phyloP scores from a whole-genome alignment of 164 flowering plant species.

The Litsea cubeba region DNA sequence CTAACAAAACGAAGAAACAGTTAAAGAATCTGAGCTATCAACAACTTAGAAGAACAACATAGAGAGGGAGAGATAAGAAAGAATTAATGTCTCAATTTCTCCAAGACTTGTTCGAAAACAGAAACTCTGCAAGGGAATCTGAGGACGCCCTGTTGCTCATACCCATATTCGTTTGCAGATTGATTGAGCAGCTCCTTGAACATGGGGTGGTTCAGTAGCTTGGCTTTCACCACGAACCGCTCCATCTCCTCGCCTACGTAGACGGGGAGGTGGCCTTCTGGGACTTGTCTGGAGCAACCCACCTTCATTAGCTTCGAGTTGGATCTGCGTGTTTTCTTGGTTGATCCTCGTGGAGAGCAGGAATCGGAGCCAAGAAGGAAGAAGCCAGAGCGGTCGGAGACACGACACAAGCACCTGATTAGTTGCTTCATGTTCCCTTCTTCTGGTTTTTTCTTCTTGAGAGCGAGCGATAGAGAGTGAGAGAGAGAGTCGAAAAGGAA shows the following conservation, averaged over 20 bases:
- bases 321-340: conserved; percentile 1
- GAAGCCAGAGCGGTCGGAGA: conserved; percentile 60
- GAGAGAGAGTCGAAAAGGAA: background rate
- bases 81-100: conserved; percentile 34
- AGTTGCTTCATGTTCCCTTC: conserved; percentile 28
- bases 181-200: conserved; percentile 50
- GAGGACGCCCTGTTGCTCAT: conserved; percentile 84
- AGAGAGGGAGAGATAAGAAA: too few relatives aligned
- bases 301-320: background rate
- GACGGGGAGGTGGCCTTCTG: conserved; percentile 80
- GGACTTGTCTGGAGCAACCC: conserved; percentile 30
- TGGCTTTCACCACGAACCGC: conserved; percentile 61
- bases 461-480: too few relatives aligned
- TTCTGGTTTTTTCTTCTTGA: background rate
- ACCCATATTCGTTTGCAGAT: conserved; percentile 92
- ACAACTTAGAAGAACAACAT: too few relatives aligned
- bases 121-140: conserved; percentile 72
- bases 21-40: too few relatives aligned
- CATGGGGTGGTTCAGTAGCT: conserved; percentile 70
- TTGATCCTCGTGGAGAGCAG: background rate
- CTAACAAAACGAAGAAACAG: too few relatives aligned
- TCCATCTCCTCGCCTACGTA: conserved; percentile 96
- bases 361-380: conserved; percentile 44
- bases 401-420: conserved; percentile 53
- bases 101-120: conserved; percentile 61